Evolutionary conservation across 2,329 filamentous ascomycete genomes (phyloP).

Genomic region (Colletotrichum limetticola): DNA sequence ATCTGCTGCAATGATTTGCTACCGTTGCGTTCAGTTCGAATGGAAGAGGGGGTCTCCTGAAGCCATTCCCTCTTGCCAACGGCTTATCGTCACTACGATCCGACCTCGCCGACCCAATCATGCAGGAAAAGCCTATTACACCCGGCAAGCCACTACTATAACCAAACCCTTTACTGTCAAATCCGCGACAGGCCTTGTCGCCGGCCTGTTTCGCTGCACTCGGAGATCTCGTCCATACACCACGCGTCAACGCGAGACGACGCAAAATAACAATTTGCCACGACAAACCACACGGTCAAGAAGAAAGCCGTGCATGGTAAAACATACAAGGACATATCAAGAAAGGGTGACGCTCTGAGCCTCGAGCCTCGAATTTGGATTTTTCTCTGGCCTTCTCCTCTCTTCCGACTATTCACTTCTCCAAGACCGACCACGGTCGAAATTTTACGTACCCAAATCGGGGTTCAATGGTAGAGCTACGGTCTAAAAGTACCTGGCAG

Average conservation of each 20-base stretch:
- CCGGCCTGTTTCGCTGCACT: too few relatives aligned
- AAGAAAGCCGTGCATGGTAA: background rate
- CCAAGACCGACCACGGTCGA: background rate
- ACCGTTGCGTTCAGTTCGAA: background rate
- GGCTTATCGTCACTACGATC: background rate
- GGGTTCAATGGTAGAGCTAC: background rate
- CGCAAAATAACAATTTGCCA: background rate
- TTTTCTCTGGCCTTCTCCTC: background rate
- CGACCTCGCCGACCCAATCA: background rate
- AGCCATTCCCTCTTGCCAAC: background rate
- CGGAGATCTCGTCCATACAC: conserved; percentile 6
- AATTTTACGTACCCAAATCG: background rate
- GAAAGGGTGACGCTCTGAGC: background rate
- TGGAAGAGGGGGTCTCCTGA: too few relatives aligned
- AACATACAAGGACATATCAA: background rate
- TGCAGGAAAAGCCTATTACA: background rate
- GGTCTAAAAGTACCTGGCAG: background rate
- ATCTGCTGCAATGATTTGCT: conserved; percentile 55
- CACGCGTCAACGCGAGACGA: background rate
- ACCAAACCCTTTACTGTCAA: background rate
- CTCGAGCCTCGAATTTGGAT: background rate
- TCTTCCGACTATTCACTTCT: background rate
- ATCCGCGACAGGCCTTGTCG: background rate
- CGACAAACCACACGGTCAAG: background rate
- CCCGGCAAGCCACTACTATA: background rate